Conservation (phyloP, 768 basidiomycete genomes). For the Dendrothele bispora region DNA sequence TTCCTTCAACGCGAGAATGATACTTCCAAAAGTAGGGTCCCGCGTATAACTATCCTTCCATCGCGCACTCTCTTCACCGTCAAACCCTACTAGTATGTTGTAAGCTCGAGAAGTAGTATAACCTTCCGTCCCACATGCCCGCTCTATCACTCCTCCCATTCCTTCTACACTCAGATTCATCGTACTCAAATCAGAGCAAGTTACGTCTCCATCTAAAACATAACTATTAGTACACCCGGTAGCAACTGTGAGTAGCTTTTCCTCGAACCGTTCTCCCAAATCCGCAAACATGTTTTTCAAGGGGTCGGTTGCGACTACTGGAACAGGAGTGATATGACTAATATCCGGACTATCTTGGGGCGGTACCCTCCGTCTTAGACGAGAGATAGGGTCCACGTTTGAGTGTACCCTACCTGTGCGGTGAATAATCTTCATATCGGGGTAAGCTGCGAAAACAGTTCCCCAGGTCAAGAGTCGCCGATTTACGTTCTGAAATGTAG, state of each 20-base stretch:
- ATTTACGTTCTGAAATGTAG: constrained; percentile 37
- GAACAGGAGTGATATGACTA: not conserved
- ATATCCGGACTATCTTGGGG: constrained; percentile 14
- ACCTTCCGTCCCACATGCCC: too few relatives aligned
- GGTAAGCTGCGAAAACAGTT: constrained; percentile 34
- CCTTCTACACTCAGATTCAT: too few relatives aligned
- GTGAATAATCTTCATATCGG: constrained; percentile 34
- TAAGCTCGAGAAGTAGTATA: not conserved
- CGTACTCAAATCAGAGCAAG: too few relatives aligned
- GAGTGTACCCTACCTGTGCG: constrained; percentile 37
- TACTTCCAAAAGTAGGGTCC: not conserved
- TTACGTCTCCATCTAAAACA: not conserved
- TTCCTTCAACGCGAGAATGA: not conserved
- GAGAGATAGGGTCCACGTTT: constrained; percentile 39
- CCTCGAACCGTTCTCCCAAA: constrained; percentile 25
- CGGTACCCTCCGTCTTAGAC: constrained; percentile 23
- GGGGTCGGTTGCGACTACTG: constrained; percentile 15
- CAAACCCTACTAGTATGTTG: not conserved
- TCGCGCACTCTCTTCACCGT: not conserved
- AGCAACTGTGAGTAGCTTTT: constrained; percentile 5
- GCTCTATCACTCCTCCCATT: too few relatives aligned
- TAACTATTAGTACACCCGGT: not conserved
- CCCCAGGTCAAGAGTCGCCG: constrained; percentile 35
- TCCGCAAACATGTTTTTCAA: constrained; percentile 24
- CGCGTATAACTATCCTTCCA: not conserved